These are phyloP conservation scores for grape (Vitis vinifera) DNA, from an alignment of 164 flowering plant species.

Conservation along the genomic window ASM3070453v1 NC_081818.1:28926501-28927000, in stretches of 20 bases:
- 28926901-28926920: too few species aligned
- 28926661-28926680: slow-evolving; percentile 88
- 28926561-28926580: too few species aligned
- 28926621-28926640: neutral
- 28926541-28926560: too few species aligned
- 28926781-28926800: neutral
- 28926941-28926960: neutral
- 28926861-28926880: too few species aligned
- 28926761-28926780: slow-evolving; percentile 44
- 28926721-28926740: slow-evolving; percentile 99
- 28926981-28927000: neutral
- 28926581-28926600: too few species aligned
- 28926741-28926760: slow-evolving; percentile 98
- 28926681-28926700: slow-evolving; percentile 99
- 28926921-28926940: too few species aligned
- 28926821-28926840: too few species aligned
- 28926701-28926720: slow-evolving; percentile 99
- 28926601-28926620: neutral
- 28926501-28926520: too few species aligned
- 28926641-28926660: slow-evolving; percentile 20
- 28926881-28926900: too few species aligned
- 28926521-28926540: too few species aligned
- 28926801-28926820: neutral
- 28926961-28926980: neutral
- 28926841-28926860: too few species aligned